Evolutionary conservation across 1,139 yeast species (phyloP), one percentile per base, ranked within the genome.

Genomic region (Scheffersomyces titani): DNA sequence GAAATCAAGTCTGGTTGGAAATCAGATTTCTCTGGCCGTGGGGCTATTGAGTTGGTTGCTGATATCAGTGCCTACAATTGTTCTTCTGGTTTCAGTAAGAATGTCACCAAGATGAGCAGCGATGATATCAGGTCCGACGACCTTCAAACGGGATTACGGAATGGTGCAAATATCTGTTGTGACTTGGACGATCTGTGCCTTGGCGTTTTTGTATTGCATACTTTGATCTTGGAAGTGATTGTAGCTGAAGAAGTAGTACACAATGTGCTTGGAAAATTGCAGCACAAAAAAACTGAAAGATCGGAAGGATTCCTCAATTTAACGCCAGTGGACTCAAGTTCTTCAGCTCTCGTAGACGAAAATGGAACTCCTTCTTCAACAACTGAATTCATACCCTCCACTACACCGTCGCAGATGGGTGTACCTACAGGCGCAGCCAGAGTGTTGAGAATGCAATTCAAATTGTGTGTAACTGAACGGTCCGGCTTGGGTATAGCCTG

Each of bases 401-500:
- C 49, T 18, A 7, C 48, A n/a, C 44, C 51, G 16, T 44, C 64
- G n/a, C 73, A 73, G 52, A 83, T 88, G 18, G 92, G 96, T 44
- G 83, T 89, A 0, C 94, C 97, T 2, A 94, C 98, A 0, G 99
- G 99, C 6, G 91, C 97, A 3, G 98, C 99, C 0, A 78, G 99
- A 54, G 97, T 96, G 1, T 76, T 94, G 58, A 77, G 99, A 63
- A 94, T 94, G 98, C 98, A 93, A 71, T 94, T 94, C 72, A 89
- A 89, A 63, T 67, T 94, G 19, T 80, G 80, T 11, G 73, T 94
- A 30, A 90, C 97, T 1, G 98, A 93, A 70, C 80, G 98, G 57
- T 89, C 97, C 0, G 99, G 99, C 0, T 79, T 94, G 52, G 99
- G 99, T 4, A 91, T 94, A 45, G 90, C 98, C 0, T 94, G 99